Evolutionary conservation across 2,329 filamentous ascomycete species (phyloP).

Genomic region (Colletotrichum graminicola): DNA sequence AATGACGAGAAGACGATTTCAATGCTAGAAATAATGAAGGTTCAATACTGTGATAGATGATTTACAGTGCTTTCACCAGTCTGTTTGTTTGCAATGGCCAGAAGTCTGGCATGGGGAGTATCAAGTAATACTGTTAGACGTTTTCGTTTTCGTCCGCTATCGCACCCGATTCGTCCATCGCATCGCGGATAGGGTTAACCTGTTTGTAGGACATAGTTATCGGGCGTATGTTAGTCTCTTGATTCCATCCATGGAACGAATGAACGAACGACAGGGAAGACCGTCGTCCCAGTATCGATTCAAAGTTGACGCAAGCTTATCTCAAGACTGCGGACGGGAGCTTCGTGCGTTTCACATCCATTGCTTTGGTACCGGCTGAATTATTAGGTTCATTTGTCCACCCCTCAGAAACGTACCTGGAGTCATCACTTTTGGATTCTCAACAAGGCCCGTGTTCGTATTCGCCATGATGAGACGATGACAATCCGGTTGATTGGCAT

Average conservation of each 20-base stretch:
- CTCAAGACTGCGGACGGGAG: not conserved
- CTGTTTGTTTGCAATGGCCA: not conserved
- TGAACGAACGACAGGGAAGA: conserved; percentile 1
- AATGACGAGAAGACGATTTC: not conserved
- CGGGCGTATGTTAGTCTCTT: not conserved
- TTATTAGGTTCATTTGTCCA: not conserved
- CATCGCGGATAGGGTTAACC: not conserved
- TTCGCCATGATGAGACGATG: conserved; percentile 1
- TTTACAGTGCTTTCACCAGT: not conserved
- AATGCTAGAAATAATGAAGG: too few species aligned
- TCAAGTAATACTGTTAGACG: not conserved
- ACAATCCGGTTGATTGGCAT: not conserved
- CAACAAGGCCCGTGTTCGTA: not conserved
- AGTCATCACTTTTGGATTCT: too few species aligned
- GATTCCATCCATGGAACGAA: not conserved
- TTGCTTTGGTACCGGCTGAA: not conserved
- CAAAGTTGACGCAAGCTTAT: not conserved
- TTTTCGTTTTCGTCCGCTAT: conserved; percentile 9
- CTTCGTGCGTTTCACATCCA: conserved; percentile 1
- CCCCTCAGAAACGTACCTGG: not conserved
- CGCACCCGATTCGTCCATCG: conserved; percentile 6
- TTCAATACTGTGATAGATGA: too few species aligned
- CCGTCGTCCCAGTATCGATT: not conserved
- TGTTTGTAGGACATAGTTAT: not conserved
- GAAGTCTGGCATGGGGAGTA: not conserved